These are phyloP conservation scores for Ophiostoma quercus DNA, from an alignment of 2,329 filamentous ascomycete genomes.

Conservation along the genomic window DNA sequence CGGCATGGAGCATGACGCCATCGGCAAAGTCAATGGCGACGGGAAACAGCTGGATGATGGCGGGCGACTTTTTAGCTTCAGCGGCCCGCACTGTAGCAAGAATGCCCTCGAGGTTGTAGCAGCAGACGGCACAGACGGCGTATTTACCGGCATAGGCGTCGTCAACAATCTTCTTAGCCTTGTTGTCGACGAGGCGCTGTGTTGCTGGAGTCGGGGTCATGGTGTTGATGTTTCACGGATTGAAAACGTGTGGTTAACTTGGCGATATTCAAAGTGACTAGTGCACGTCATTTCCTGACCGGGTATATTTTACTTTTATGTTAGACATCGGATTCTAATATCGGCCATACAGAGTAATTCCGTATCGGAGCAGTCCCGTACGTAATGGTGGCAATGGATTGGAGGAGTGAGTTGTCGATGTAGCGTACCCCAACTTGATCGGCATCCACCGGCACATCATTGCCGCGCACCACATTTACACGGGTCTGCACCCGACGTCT, in stretches of 20 bases:
- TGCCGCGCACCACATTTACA: neutral
- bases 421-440: conserved; percentile 7
- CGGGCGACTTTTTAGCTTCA: conserved; percentile 58
- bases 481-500: neutral
- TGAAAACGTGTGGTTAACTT: neutral
- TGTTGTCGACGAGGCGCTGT: neutral
- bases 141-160: conserved; percentile 20
- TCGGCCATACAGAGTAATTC: neutral
- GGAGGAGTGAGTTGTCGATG: neutral
- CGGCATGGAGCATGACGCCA: conserved; percentile 37
- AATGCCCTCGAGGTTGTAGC: conserved; percentile 66
- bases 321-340: neutral
- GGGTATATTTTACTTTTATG: neutral
- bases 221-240: neutral
- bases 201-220: neutral
- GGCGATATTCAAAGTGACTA: neutral
- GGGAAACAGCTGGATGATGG: conserved; percentile 40
- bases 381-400: neutral
- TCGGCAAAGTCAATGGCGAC: neutral
- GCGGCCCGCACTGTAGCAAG: conserved; percentile 63
- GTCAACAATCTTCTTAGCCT: conserved; percentile 20
- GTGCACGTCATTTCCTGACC: neutral
- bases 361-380: neutral
- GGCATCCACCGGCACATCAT: conserved; percentile 2
- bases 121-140: conserved; percentile 34